Percentiles rank a stretch among this genome's conserved stretches.
Conservation (phyloP, 306 rosid species). For the Styphnolobium japonicum region DNA sequence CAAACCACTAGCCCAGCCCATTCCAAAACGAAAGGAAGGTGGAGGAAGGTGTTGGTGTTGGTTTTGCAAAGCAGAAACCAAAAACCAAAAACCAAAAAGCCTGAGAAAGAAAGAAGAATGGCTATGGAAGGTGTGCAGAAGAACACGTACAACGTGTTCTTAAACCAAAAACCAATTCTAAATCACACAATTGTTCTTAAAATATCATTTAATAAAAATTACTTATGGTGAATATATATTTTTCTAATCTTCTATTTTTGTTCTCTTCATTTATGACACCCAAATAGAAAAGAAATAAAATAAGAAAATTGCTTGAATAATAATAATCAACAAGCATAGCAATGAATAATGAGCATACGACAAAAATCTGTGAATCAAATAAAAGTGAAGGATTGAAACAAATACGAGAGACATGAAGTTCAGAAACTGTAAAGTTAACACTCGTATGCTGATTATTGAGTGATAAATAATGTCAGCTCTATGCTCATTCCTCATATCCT, state of each 20-base stretch:
- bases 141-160: no score
- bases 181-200: no score
- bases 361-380: slow-evolving; percentile 5
- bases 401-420: not conserved
- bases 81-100: no score
- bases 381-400: not conserved
- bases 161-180: no score
- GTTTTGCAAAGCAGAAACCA: no score
- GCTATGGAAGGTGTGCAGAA: slow-evolving; percentile 93
- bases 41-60: no score
- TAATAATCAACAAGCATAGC: not conserved
- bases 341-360: not conserved
- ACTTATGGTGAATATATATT: no score
- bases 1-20: no score
- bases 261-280: not conserved
- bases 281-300: not conserved
- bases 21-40: no score
- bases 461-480: not conserved
- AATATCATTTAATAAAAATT: no score
- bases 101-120: no score
- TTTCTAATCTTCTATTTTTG: no score
- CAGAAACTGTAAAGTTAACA: not conserved
- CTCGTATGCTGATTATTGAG: not conserved
- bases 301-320: not conserved
- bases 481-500: not conserved